phyloP scores from a whole-genome alignment of 106 monocot genomes.

The Dendrobium catenatum region DNA sequence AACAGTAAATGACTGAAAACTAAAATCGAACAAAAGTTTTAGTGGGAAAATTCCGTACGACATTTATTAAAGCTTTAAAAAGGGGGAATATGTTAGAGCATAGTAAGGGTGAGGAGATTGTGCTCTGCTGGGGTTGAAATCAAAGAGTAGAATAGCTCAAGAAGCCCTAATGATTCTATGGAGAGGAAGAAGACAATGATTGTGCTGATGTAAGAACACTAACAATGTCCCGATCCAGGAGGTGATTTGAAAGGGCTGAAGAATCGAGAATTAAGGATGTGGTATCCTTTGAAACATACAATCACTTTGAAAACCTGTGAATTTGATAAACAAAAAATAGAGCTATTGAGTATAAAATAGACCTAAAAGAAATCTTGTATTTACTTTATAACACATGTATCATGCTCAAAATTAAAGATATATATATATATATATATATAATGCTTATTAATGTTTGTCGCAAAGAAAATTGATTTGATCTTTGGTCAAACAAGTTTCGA shows the following conservation, averaged over 20 bases:
- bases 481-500: no score
- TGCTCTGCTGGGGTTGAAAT: background rate
- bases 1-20: no score
- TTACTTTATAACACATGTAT: background rate
- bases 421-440: no score
- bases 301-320: no score
- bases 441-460: no score
- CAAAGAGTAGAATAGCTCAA: background rate
- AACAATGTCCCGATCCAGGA: conserved; percentile 24
- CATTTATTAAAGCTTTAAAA: background rate
- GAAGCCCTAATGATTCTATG: conserved; percentile 10
- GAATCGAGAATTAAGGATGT: no score
- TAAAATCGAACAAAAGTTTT: no score
- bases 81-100: conserved; percentile 9
- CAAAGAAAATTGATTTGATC: no score
- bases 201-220: conserved; percentile 19
- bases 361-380: background rate
- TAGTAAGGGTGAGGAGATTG: background rate
- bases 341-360: background rate
- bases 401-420: no score
- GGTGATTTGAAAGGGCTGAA: conserved; percentile 33
- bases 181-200: conserved; percentile 17
- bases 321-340: background rate
- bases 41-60: no score
- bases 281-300: no score